Conservation (phyloP, 2,329 filamentous ascomycete species). For the Penicillium sp. region DNA sequence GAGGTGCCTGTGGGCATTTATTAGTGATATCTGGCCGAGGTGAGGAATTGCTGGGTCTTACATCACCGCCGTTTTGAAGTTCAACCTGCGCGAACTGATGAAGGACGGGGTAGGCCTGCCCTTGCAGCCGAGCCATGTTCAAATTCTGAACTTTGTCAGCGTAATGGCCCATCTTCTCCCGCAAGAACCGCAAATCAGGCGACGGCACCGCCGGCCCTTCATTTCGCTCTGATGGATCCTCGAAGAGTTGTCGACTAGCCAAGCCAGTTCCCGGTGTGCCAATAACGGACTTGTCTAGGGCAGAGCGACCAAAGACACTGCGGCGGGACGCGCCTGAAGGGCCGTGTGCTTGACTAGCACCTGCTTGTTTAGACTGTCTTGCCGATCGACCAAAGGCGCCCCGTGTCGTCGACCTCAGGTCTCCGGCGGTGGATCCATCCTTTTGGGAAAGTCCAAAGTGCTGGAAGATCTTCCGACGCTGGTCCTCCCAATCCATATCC, state of each 20-base stretch:
- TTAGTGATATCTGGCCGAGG: conserved; percentile 15
- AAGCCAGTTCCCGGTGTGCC: conserved; percentile 68
- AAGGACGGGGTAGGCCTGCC: conserved; percentile 69
- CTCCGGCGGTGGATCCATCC: conserved; percentile 40
- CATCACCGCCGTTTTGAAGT: conserved; percentile 64
- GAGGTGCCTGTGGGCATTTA: conserved; percentile 55
- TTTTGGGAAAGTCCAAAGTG: conserved; percentile 81
- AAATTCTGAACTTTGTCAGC: conserved; percentile 75
- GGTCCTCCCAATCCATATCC: conserved; percentile 91
- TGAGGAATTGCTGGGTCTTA: conserved; percentile 34
- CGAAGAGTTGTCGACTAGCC: conserved; percentile 63
- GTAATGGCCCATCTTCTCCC: conserved; percentile 81
- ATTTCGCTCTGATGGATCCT: conserved; percentile 62
- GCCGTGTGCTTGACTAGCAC: conserved; percentile 43
- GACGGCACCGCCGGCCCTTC: conserved; percentile 51
- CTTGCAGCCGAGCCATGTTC: conserved; percentile 68
- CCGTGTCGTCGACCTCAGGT: conserved; percentile 37
- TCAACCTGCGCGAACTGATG: conserved; percentile 75
- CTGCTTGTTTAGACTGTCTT: conserved; percentile 41
- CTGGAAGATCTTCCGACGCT: conserved; percentile 88
- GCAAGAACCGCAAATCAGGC: conserved; percentile 71
- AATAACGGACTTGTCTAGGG: conserved; percentile 80
- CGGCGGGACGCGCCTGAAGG: conserved; percentile 41
- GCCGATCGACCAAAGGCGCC: conserved; percentile 53
- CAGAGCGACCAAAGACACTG: conserved; percentile 67